A percentile compares a stretch with the other conserved stretches of the same genome.
Evolutionary conservation across 495 filamentous ascomycete species (phyloP).

Genomic region (Aspergillus campestris): DNA sequence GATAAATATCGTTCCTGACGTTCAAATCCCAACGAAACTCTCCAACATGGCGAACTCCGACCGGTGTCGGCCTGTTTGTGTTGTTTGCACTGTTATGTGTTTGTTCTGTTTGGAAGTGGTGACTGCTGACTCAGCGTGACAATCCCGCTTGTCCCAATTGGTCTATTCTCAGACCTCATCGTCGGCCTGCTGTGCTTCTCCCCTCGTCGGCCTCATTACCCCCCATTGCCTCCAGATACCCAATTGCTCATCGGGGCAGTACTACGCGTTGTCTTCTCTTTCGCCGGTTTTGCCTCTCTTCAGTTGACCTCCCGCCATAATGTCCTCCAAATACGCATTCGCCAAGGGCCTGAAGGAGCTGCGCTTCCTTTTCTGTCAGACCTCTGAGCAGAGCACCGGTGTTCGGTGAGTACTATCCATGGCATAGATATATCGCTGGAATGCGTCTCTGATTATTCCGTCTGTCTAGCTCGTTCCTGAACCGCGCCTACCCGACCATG

Average conservation of each 20-base stretch:
- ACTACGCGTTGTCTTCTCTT: background rate
- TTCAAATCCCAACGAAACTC: no score
- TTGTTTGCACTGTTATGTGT: no score
- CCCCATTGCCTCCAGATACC: background rate
- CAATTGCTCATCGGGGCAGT: background rate
- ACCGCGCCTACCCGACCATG: conserved; percentile 92
- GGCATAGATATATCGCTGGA: background rate
- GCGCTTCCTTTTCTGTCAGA: conserved; percentile 94
- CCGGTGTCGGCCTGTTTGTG: no score
- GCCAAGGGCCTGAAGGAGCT: conserved; percentile 83
- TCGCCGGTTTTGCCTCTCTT: conserved; percentile 3
- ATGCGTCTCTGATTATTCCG: conserved; percentile 7
- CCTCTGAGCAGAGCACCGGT: conserved; percentile 75
- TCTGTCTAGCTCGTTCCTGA: conserved; percentile 67
- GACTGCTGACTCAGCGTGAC: conserved; percentile 32
- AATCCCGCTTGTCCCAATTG: conserved; percentile 21
- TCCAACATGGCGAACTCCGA: no score
- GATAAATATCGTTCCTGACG: no score
- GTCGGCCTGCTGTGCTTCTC: background rate
- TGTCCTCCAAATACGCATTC: conserved; percentile 93
- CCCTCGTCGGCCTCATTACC: background rate
- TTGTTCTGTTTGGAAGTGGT: no score
- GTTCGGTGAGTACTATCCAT: conserved; percentile 51
- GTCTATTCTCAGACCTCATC: conserved; percentile 5
- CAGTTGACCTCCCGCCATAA: conserved; percentile 29